phyloP scores from a whole-genome alignment of 2,329 filamentous ascomycete species.

The Cordyceps tenuipes region DNA sequence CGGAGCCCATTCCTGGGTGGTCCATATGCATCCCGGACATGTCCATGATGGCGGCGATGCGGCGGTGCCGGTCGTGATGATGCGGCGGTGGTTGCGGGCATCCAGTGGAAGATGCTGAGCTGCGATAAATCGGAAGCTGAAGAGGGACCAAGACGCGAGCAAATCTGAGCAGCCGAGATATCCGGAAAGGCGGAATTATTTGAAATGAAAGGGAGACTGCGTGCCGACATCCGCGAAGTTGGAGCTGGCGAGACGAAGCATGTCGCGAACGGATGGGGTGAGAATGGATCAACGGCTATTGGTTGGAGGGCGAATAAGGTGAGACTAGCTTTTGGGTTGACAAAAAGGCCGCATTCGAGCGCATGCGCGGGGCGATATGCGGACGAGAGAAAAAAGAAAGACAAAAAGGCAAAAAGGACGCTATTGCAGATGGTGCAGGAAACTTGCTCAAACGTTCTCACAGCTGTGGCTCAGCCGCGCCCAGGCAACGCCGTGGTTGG shows the following conservation, averaged over 20 bases:
- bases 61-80: neutral
- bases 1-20: constrained; percentile 30
- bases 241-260: neutral
- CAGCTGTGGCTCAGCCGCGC: neutral
- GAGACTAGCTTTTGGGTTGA: neutral
- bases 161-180: neutral
- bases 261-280: neutral
- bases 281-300: neutral
- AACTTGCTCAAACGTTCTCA: constrained; percentile 32
- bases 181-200: neutral
- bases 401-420: neutral
- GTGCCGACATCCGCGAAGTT: neutral
- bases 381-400: neutral
- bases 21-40: constrained; percentile 24
- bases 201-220: neutral
- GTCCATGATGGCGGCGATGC: constrained; percentile 14
- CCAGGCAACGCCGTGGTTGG: neutral
- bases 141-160: neutral
- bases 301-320: neutral
- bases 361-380: neutral
- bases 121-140: too few species aligned
- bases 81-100: neutral
- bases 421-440: constrained; percentile 1
- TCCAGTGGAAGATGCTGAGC: neutral
- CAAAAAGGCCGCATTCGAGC: constrained; percentile 1